These are phyloP conservation scores for Yamadazyma sp. DNA, from an alignment of 805 yeast species.

Conservation along the genomic window DNA sequence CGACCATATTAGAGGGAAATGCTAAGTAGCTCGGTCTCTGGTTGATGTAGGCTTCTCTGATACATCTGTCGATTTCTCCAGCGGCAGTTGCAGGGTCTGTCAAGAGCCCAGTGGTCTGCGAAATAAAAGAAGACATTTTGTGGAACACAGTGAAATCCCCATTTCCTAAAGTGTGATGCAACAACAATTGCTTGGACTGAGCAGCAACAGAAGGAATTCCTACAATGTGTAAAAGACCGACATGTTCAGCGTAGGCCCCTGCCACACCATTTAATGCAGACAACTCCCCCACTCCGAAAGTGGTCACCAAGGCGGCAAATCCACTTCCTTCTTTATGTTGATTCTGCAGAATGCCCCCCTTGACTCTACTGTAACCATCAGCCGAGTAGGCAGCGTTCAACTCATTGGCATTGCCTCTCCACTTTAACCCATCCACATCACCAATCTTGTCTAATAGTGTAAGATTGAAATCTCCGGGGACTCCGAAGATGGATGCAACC, in stretches of 20 bases:
- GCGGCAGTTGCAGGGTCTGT: slow-evolving; percentile 67
- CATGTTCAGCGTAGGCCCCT: slow-evolving; percentile 88
- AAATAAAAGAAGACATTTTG: slow-evolving; percentile 66
- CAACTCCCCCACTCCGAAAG: slow-evolving; percentile 90
- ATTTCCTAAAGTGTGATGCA: slow-evolving; percentile 45
- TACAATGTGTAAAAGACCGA: slow-evolving; percentile 79
- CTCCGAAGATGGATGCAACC: slow-evolving; percentile 71
- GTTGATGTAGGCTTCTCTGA: slow-evolving; percentile 64
- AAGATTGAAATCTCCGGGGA: slow-evolving; percentile 82
- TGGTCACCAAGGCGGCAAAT: slow-evolving; percentile 70
- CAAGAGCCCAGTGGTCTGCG: slow-evolving; percentile 64
- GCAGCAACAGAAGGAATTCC: slow-evolving; percentile 82
- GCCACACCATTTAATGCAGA: slow-evolving; percentile 84
- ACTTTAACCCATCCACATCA: slow-evolving; percentile 71
- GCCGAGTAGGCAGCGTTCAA: slow-evolving; percentile 87
- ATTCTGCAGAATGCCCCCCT: slow-evolving; percentile 40
- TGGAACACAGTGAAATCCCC: slow-evolving; percentile 56
- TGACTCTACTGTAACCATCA: slow-evolving; percentile 83
- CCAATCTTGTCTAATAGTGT: slow-evolving; percentile 69
- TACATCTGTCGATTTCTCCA: slow-evolving; percentile 68
- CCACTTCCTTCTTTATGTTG: slow-evolving; percentile 13
- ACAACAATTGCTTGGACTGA: slow-evolving; percentile 45
- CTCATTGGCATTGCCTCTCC: slow-evolving; percentile 93
- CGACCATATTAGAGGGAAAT: slow-evolving; percentile 78
- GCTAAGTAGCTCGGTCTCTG: slow-evolving; percentile 85